phyloP scores from a whole-genome alignment of 495 filamentous ascomycete genomes.

The Hypoxylon cercidicola region DNA sequence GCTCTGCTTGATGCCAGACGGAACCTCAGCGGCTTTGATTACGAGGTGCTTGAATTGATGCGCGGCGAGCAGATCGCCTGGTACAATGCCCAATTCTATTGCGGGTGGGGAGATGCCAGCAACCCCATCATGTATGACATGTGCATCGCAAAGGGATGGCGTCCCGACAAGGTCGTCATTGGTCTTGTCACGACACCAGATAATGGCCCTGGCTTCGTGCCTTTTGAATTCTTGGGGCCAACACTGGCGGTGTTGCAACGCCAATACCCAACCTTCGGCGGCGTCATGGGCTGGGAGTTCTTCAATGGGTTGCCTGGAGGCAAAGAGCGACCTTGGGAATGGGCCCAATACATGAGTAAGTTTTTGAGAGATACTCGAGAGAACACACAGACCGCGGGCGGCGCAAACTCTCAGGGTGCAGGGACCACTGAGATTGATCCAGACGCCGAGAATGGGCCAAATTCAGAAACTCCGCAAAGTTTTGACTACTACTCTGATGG shows the following conservation, averaged over 20 bases:
- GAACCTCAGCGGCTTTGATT: conserved; percentile 80
- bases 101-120: conserved; percentile 75
- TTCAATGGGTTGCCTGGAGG: conserved; percentile 75
- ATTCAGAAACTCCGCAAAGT: conserved; percentile 11
- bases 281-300: conserved; percentile 90
- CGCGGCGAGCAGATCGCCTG: conserved; percentile 66
- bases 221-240: conserved; percentile 46
- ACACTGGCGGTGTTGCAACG: conserved; percentile 59
- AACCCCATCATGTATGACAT: conserved; percentile 69
- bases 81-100: conserved; percentile 90
- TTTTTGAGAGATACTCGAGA: conserved; percentile 51
- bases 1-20: conserved; percentile 65
- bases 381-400: conserved; percentile 14
- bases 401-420: neutral
- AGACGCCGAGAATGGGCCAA: conserved; percentile 23
- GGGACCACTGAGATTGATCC: conserved; percentile 23
- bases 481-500: conserved; percentile 43
- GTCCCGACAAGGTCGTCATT: conserved; percentile 71
- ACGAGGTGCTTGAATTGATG: conserved; percentile 68
- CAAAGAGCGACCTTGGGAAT: conserved; percentile 71
- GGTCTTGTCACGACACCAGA: conserved; percentile 77
- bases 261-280: conserved; percentile 73
- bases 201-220: conserved; percentile 66
- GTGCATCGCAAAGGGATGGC: conserved; percentile 72
- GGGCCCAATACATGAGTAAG: conserved; percentile 71